These are phyloP conservation scores for Alectoria sarmentosa DNA, from an alignment of 495 filamentous ascomycete species.

Conservation along the genomic window DNA sequence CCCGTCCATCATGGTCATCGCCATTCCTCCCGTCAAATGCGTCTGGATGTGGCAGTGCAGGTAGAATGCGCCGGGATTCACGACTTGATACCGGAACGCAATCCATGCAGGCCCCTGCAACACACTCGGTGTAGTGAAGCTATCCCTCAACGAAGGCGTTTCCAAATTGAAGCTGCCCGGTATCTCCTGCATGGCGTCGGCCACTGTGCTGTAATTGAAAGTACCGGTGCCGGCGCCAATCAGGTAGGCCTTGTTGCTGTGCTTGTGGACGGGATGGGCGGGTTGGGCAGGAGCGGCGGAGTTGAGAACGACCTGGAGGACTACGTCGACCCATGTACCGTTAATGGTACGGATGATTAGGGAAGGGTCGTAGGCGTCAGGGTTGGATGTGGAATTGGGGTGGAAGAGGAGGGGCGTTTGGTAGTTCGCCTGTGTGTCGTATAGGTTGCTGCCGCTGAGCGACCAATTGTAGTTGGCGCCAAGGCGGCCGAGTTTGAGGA, in stretches of 20 bases:
- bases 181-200: slow-evolving; percentile 41
- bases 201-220: slow-evolving; percentile 46
- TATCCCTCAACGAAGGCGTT: slow-evolving; percentile 47
- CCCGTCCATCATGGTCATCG: slow-evolving; percentile 48
- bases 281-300: slow-evolving; percentile 26
- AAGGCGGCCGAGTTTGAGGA: slow-evolving; percentile 22
- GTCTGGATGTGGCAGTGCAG: slow-evolving; percentile 57
- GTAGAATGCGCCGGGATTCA: slow-evolving; percentile 51
- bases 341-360: slow-evolving; percentile 21
- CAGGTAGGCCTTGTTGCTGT: slow-evolving; percentile 52
- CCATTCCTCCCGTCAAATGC: slow-evolving; percentile 52
- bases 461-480: slow-evolving; percentile 13
- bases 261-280: slow-evolving; percentile 54
- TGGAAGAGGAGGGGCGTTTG: slow-evolving; percentile 22
- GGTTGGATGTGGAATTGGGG: slow-evolving; percentile 9
- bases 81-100: slow-evolving; percentile 49
- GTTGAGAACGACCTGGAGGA: slow-evolving; percentile 16
- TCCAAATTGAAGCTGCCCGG: slow-evolving; percentile 48
- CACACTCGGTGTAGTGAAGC: slow-evolving; percentile 33
- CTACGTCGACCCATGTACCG: slow-evolving; percentile 23
- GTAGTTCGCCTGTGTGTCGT: slow-evolving; percentile 9
- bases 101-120: slow-evolving; percentile 39
- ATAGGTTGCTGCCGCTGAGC: slow-evolving; percentile 17
- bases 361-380: slow-evolving; percentile 7
- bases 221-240: slow-evolving; percentile 44